Conservation (phyloP, 345 rosid species). For the Gossypium anomalum region DNA sequence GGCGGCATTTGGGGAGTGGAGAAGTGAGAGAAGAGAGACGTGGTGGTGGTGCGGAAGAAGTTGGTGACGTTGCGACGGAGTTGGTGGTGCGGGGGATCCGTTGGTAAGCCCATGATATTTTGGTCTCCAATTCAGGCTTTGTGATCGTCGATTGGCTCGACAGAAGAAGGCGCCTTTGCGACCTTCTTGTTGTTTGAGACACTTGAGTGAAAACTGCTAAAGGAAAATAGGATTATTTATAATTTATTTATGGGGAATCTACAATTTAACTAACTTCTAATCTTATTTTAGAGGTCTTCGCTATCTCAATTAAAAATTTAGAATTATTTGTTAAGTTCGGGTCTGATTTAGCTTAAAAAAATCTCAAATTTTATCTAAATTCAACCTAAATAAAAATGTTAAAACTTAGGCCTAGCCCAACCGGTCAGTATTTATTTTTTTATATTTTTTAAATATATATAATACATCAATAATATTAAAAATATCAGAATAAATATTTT, state of each 20-base stretch:
- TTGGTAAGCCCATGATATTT: constrained; percentile 35
- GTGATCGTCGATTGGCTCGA: background rate
- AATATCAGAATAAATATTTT: no score
- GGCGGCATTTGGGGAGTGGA: constrained; percentile 38
- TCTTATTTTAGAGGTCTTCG: no score
- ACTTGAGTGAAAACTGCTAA: no score
- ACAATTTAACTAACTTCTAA: no score
- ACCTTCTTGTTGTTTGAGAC: no score
- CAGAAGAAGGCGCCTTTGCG: no score
- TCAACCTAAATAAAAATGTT: fast-evolving
- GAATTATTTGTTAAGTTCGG: fast-evolving
- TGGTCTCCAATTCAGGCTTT: background rate
- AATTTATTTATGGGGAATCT: no score
- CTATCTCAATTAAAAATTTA: no score
- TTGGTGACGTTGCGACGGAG: constrained; percentile 32
- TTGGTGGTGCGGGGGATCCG: constrained; percentile 37
- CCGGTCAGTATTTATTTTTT: fast-evolving
- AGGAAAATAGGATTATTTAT: no score
- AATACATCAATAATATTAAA: no score
- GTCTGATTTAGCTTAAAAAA: fast-evolving
- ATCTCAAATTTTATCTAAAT: fast-evolving
- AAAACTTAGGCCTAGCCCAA: fast-evolving
- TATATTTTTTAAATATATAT: no score
- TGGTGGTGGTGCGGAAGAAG: constrained; percentile 39
- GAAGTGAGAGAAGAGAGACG: constrained; percentile 42